Evolutionary conservation across 192 early-diverging fungal genomes (phyloP), one percentile per base, ranked within the genome.

Genomic region (Podila epigama): DNA sequence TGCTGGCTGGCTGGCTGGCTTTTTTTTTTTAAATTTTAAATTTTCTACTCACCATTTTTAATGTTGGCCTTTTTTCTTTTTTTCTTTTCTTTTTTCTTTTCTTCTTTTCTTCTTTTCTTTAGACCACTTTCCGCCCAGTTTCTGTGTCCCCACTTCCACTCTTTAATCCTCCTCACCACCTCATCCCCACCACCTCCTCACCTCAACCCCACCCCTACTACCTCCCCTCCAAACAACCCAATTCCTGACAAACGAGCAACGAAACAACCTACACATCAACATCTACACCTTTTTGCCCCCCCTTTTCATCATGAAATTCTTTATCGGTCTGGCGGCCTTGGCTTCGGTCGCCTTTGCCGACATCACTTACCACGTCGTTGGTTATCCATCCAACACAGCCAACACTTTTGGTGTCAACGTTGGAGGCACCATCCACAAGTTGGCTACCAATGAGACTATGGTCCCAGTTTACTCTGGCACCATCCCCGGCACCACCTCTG

Each of bases 301-400:
- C 32, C 12, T 15, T 8, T 57, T n/a, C 29, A 64, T 52, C 40
- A 71, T 73, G 70, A 73, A 73, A 28, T 44, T 60, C 36, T 25
- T 73, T n/a, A 11, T 73, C 32, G 70, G 62, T 4, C 36, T 73
- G 48, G 50, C 63, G 33, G 2, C 70, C 50, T 39, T 73, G 27
- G 63, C 70, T 40, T 60, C 70, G 3, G 37, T 66, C 29, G 70
- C 63, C 13, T 55, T 66, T 55, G 70, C 70, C 16, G 58, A 73
- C 40, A 66, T 71, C 62, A 71, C 69, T 5, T 72, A 58, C 32
- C 64, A 36, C 40, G 69, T 72, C 32, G 50, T 72, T 1, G 69
- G 69, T 3, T 72, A 65, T 22, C 48, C 36, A 1, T 51, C 55
- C 3, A 16, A 35, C 18, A 0, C 0, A 16, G 10, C 22, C 7